A percentile compares a stretch with the other conserved stretches of the same genome.
Conservation (phyloP, 2,329 filamentous ascomycete genomes). For the Amauroascus niger region DNA sequence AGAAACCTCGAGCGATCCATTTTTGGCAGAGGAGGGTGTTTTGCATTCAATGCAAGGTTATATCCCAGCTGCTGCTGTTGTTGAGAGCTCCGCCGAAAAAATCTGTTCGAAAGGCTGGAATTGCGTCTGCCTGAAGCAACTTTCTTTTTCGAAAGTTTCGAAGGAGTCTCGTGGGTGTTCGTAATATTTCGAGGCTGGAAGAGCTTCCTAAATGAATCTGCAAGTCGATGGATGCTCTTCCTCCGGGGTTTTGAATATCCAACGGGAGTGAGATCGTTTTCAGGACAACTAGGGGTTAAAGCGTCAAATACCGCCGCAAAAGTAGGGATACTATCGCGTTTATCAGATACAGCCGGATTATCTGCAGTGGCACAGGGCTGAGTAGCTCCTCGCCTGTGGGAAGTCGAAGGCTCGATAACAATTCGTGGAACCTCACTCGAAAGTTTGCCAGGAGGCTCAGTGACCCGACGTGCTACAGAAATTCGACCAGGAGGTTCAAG, state of each 20-base stretch:
- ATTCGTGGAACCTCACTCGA: background rate
- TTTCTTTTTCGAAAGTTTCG: constrained; percentile 1
- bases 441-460: background rate
- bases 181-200: constrained; percentile 15
- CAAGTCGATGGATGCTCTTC: constrained; percentile 11
- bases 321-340: background rate
- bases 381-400: background rate
- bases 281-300: background rate
- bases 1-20: constrained; percentile 28
- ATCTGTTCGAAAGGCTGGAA: background rate
- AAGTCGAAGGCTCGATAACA: constrained; percentile 2
- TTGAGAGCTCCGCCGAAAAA: background rate
- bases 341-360: background rate
- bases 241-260: background rate
- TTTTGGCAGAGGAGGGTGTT: constrained; percentile 4
- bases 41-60: background rate
- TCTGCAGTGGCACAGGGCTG: background rate
- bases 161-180: background rate
- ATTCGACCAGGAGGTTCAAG: constrained; percentile 10
- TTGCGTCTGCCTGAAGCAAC: background rate
- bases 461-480: constrained; percentile 1
- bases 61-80: background rate
- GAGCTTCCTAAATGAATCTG: constrained; percentile 6
- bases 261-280: background rate
- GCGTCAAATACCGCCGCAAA: background rate